Evolutionary conservation across 2,329 filamentous ascomycete genomes (phyloP).

Genomic region (Penicillium concentricum): DNA sequence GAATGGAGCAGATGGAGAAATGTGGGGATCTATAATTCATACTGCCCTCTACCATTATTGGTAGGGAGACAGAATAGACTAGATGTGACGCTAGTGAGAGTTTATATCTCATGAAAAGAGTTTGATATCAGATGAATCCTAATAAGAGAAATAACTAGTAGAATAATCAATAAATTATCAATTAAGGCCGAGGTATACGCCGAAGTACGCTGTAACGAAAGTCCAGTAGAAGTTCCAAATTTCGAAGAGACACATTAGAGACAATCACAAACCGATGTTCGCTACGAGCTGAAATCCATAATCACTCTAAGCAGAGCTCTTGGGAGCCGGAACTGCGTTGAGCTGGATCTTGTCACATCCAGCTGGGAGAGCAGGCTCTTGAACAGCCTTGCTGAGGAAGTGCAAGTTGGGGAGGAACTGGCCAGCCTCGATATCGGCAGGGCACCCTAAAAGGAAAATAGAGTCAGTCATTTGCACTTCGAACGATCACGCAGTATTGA

Average conservation of each 20-base stretch:
- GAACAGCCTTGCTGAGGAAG: constrained; percentile 7
- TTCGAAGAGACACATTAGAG: not conserved
- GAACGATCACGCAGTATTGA: too few species aligned
- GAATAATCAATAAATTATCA: not conserved
- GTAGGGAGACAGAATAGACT: not conserved
- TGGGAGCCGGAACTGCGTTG: not conserved
- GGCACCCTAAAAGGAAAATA: not conserved
- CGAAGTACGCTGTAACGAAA: not conserved
- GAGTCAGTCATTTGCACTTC: not conserved
- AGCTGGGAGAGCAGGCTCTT: not conserved
- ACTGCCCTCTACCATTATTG: not conserved
- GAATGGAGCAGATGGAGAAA: not conserved
- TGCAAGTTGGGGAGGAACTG: constrained; percentile 10
- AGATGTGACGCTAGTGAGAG: not conserved
- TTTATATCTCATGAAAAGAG: not conserved
- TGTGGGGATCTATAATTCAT: not conserved
- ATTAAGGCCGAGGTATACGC: not conserved
- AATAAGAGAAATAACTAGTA: too few species aligned
- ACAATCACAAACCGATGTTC: not conserved
- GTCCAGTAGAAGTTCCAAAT: not conserved
- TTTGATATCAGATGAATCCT: not conserved
- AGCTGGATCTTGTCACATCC: constrained; percentile 16
- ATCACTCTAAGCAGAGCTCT: not conserved
- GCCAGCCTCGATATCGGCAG: constrained; percentile 1
- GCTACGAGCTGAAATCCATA: not conserved